These are phyloP conservation scores for Tubosaeta sp. DNA, from an alignment of 768 basidiomycete species.

Conservation along the genomic window DNA sequence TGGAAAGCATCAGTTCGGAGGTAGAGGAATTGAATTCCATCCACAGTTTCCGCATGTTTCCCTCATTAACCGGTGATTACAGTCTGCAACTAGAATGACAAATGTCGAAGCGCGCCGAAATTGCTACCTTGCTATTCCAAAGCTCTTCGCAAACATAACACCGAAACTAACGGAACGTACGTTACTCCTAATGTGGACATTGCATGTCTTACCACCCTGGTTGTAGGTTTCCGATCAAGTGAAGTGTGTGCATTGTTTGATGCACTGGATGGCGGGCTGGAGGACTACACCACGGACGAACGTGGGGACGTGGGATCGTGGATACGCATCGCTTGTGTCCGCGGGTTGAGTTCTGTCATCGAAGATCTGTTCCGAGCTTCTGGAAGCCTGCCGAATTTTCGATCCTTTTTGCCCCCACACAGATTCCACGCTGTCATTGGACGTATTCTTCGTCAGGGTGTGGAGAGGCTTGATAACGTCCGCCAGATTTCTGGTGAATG, in stretches of 20 bases:
- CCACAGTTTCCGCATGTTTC: slow-evolving; percentile 20
- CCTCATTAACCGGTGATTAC: slow-evolving; percentile 19
- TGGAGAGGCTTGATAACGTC: slow-evolving; percentile 89
- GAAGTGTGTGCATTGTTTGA: slow-evolving; percentile 47
- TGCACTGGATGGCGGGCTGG: slow-evolving; percentile 63
- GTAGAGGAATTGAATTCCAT: slow-evolving; percentile 35
- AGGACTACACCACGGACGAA: slow-evolving; percentile 91
- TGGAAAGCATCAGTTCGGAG: slow-evolving; percentile 53
- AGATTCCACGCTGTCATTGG: slow-evolving; percentile 55
- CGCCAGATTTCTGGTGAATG: slow-evolving; percentile 72
- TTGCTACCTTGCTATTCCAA: slow-evolving; percentile 43
- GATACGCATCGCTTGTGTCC: slow-evolving; percentile 78
- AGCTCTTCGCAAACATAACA: slow-evolving; percentile 43
- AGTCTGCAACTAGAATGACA: slow-evolving; percentile 33
- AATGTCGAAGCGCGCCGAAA: slow-evolving; percentile 61
- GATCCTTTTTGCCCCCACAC: slow-evolving; percentile 55
- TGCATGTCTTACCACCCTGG: slow-evolving; percentile 9
- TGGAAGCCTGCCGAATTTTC: slow-evolving; percentile 40
- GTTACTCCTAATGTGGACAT: slow-evolving; percentile 21
- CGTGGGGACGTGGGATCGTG: slow-evolving; percentile 97
- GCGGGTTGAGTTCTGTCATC: slow-evolving; percentile 54
- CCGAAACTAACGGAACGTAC: slow-evolving; percentile 43
- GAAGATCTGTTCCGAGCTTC: slow-evolving; percentile 48
- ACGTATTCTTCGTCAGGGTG: slow-evolving; percentile 81
- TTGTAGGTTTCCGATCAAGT: slow-evolving; percentile 45